Evolutionary conservation across 352 stramenopile genomes (phyloP).

Genomic region (Phytophthora multivora): DNA sequence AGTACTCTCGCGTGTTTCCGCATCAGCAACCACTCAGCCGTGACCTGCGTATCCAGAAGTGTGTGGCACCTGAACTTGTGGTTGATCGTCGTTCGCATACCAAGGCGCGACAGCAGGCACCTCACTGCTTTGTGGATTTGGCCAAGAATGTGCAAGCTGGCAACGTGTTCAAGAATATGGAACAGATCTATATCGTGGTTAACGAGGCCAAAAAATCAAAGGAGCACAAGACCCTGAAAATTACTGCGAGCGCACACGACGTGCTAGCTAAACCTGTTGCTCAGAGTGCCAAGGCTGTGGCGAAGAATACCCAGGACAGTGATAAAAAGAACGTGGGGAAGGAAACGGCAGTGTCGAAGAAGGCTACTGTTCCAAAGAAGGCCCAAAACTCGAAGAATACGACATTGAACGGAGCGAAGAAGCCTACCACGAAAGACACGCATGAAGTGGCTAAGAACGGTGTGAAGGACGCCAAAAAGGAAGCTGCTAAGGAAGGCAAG

Average conservation of each 20-base stretch:
- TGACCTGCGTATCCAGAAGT: conserved; percentile 76
- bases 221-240: not conserved
- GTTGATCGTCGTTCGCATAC: conserved; percentile 50
- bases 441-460: not conserved
- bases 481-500: not conserved
- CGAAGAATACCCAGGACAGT: conserved; percentile 18
- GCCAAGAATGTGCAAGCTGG: conserved; percentile 80
- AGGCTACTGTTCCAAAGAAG: conserved; percentile 12
- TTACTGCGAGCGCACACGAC: conserved; percentile 6
- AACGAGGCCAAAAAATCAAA: conserved; percentile 34
- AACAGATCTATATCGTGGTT: conserved; percentile 75
- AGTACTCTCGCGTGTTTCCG: conserved; percentile 72
- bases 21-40: conserved; percentile 44
- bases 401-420: not conserved
- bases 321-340: conserved; percentile 19
- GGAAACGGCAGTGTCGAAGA: conserved; percentile 18
- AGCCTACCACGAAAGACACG: not conserved
- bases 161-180: conserved; percentile 80
- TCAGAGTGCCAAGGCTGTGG: conserved; percentile 3
- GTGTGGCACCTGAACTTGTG: conserved; percentile 57
- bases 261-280: not conserved
- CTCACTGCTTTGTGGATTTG: conserved; percentile 72
- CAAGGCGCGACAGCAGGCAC: conserved; percentile 30
- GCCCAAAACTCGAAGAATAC: conserved; percentile 19
- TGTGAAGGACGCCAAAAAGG: not conserved